A percentile compares a stretch with the other conserved stretches of the same genome.
These are phyloP conservation scores for Daldinia caldariorum DNA, from an alignment of 495 filamentous ascomycete genomes.

Conservation along the genomic window DNA sequence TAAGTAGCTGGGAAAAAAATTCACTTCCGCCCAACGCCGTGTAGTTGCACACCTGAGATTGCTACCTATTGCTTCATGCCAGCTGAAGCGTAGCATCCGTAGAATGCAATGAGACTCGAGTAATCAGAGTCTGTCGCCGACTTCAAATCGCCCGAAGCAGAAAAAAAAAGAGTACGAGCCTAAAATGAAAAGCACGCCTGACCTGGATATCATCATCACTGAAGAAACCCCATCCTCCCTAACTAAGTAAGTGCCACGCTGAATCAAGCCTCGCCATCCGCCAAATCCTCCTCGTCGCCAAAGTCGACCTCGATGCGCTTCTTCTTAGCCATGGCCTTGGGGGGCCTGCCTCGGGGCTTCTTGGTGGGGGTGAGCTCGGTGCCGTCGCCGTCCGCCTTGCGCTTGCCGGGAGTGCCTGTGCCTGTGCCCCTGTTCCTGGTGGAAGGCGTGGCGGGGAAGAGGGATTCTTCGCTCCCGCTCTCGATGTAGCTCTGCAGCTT, in stretches of 20 bases:
- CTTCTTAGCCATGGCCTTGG: constrained; percentile 11
- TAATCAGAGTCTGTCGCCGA: neutral
- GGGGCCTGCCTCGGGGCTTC: constrained; percentile 17
- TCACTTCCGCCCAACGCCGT: neutral
- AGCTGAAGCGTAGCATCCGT: neutral
- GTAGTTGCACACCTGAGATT: neutral
- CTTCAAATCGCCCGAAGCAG: neutral
- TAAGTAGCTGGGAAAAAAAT: neutral
- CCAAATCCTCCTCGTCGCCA: neutral
- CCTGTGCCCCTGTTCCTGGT: neutral
- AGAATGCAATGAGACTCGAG: neutral
- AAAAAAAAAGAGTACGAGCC: too few species aligned
- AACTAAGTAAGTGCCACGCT: neutral
- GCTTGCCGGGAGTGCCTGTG: constrained; percentile 13
- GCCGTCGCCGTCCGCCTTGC: constrained; percentile 14
- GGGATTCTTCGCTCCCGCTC: neutral
- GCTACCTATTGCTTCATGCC: neutral
- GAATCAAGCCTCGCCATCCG: constrained; percentile 22
- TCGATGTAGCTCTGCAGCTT: constrained; percentile 18
- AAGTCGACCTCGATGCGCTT: neutral
- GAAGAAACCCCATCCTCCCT: neutral
- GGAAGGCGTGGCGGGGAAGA: neutral
- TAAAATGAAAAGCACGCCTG: neutral
- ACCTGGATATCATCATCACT: neutral
- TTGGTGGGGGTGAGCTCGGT: constrained; percentile 4